Conservation (phyloP, 2,329 filamentous ascomycete species). For the Aureobasidium sp. region DNA sequence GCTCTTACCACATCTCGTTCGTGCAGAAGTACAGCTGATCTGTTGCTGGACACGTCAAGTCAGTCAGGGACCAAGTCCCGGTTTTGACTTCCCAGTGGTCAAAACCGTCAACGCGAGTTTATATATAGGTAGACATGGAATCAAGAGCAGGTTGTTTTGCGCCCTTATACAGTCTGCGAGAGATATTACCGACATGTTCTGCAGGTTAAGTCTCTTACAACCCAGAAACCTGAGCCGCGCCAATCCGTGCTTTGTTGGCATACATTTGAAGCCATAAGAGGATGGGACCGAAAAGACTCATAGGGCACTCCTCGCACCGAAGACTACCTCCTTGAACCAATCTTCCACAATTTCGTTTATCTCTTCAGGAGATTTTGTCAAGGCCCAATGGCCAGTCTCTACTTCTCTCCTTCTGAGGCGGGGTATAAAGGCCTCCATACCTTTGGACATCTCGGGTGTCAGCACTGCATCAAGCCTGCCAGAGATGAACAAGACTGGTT, state of each 20-base stretch:
- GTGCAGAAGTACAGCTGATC: background rate
- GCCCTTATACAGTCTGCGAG: no score
- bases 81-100: no score
- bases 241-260: background rate
- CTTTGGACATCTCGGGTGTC: conserved; percentile 43
- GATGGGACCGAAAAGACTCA: background rate
- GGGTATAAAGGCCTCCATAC: background rate
- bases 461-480: conserved; percentile 65
- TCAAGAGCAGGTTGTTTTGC: no score
- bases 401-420: conserved; percentile 44
- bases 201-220: background rate
- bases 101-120: no score
- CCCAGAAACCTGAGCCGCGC: background rate
- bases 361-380: conserved; percentile 55
- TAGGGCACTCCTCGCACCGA: background rate
- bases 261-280: background rate
- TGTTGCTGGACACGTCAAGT: background rate
- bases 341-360: background rate
- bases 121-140: no score
- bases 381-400: conserved; percentile 68
- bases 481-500: conserved; percentile 63
- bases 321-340: background rate
- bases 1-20: no score
- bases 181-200: background rate
- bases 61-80: no score